phyloP scores from a whole-genome alignment of 768 basidiomycete genomes.

The Trametes cingulata region DNA sequence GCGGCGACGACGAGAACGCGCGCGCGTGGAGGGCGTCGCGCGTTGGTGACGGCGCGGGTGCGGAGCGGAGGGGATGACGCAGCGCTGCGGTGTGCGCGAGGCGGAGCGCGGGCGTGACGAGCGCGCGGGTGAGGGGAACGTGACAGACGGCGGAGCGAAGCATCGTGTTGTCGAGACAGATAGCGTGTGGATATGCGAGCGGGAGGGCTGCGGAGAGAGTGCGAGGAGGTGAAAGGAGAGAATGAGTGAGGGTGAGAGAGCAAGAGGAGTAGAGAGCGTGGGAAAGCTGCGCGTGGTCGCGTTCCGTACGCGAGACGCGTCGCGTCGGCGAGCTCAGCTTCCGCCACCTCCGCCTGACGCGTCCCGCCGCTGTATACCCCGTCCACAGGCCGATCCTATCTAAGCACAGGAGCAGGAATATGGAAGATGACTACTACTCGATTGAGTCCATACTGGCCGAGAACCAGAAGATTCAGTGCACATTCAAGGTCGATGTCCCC shows the following conservation, averaged over 20 bases:
- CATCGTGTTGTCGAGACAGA: background rate
- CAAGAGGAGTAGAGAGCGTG: constrained; percentile 7
- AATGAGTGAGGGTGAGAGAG: background rate
- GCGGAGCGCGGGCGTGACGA: constrained; percentile 7
- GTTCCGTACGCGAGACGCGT: constrained; percentile 17
- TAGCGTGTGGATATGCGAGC: background rate
- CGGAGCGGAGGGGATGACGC: background rate
- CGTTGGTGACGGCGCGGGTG: background rate
- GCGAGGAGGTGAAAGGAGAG: background rate
- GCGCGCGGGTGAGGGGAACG: background rate
- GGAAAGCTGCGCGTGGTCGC: constrained; percentile 19
- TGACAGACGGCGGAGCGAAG: constrained; percentile 3
- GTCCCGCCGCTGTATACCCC: background rate
- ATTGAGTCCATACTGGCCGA: constrained; percentile 90
- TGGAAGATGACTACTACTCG: constrained; percentile 93
- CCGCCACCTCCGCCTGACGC: constrained; percentile 4
- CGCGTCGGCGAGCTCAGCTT: constrained; percentile 12
- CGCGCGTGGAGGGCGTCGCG: constrained; percentile 12
- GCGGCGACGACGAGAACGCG: constrained; percentile 14
- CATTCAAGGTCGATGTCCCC: constrained; percentile 82
- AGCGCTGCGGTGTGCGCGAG: constrained; percentile 12
- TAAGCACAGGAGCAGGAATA: constrained; percentile 30
- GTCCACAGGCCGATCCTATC: too few relatives aligned
- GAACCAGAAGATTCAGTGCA: constrained; percentile 94
- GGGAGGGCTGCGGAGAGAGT: background rate